Conservation (phyloP, 2,329 filamentous ascomycete species). For the Neophaeococcomyces aloes region DNA sequence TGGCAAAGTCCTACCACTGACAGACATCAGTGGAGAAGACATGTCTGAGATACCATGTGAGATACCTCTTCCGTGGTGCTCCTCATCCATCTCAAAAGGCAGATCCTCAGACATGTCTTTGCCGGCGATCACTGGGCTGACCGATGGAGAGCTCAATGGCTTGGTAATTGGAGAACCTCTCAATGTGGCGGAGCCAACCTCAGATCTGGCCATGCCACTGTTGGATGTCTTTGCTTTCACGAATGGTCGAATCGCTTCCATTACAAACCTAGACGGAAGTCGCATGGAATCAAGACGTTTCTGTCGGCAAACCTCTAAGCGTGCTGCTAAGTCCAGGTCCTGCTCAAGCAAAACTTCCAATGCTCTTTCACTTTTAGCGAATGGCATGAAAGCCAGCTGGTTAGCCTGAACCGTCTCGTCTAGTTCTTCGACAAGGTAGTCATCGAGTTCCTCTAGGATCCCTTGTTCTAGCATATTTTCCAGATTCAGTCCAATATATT, state of each 20-base stretch:
- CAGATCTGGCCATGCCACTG: background rate
- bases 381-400: slow-evolving; percentile 65
- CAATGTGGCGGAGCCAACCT: background rate
- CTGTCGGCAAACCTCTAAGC: slow-evolving; percentile 38
- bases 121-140: slow-evolving; percentile 50
- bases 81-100: slow-evolving; percentile 92
- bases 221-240: background rate
- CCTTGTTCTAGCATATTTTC: slow-evolving; percentile 83
- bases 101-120: slow-evolving; percentile 60
- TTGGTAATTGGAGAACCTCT: background rate
- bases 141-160: slow-evolving; percentile 11
- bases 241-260: slow-evolving; percentile 44
- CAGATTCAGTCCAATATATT: slow-evolving; percentile 85
- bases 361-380: slow-evolving; percentile 63
- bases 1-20: background rate
- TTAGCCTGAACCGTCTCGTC: slow-evolving; percentile 72
- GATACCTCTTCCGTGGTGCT: slow-evolving; percentile 25
- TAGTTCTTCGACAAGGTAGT: slow-evolving; percentile 69
- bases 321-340: slow-evolving; percentile 35
- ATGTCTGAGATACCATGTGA: background rate
- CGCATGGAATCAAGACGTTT: slow-evolving; percentile 66
- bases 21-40: background rate
- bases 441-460: slow-evolving; percentile 73
- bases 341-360: slow-evolving; percentile 42
- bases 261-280: slow-evolving; percentile 52